Conservation (phyloP, 768 basidiomycete species). For the Tremella mesenterica region DNA sequence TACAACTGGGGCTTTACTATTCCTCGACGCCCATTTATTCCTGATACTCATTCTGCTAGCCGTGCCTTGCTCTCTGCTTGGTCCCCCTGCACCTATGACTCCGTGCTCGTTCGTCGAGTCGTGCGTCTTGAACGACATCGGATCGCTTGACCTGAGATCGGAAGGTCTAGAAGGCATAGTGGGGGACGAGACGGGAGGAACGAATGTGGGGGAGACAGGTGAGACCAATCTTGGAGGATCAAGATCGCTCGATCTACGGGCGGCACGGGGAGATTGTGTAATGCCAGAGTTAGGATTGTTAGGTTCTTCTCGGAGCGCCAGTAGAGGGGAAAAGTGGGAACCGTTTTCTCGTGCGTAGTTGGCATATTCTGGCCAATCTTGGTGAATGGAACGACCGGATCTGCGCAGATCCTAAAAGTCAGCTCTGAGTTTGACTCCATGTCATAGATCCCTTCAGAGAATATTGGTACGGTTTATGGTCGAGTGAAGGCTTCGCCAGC, state of each 20-base stretch:
- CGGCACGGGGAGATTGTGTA: background rate
- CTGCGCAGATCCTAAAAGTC: constrained; percentile 66
- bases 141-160: constrained; percentile 3
- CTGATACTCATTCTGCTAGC: constrained; percentile 13
- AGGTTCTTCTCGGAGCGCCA: constrained; percentile 48
- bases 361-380: constrained; percentile 99
- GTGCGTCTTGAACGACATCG: background rate
- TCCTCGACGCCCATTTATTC: constrained; percentile 11
- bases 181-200: constrained; percentile 5
- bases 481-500: too few relatives aligned
- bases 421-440: background rate
- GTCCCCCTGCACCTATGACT: background rate
- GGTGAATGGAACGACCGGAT: constrained; percentile 81
- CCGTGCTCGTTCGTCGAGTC: background rate
- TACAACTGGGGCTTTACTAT: constrained; percentile 64
- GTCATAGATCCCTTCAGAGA: too few relatives aligned
- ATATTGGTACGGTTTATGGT: too few relatives aligned
- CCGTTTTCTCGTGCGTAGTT: constrained; percentile 84
- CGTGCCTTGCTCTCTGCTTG: background rate
- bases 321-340: constrained; percentile 84
- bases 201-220: constrained; percentile 5
- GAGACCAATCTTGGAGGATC: constrained; percentile 1
- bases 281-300: too few relatives aligned
- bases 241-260: background rate
- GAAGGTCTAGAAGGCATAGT: background rate